Conservation (phyloP, 2,329 filamentous ascomycete genomes). For the Gliomastix tumulicola region DNA sequence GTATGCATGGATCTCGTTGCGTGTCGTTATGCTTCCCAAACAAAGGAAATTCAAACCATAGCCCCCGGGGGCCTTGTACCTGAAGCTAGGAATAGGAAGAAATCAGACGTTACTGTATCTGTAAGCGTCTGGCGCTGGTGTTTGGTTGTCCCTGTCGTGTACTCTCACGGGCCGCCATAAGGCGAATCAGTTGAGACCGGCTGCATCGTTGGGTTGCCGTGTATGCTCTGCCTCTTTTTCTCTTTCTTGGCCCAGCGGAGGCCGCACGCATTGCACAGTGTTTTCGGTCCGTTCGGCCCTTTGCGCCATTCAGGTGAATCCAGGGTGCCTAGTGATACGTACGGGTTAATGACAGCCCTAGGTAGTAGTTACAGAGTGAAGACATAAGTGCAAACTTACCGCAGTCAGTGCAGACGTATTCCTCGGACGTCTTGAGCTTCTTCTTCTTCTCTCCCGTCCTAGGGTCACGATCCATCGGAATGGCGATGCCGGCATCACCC, state of each 20-base stretch:
- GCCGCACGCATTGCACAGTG: slow-evolving; percentile 91
- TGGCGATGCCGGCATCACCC: slow-evolving; percentile 81
- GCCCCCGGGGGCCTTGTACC: too few relatives aligned
- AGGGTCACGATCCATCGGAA: slow-evolving; percentile 70
- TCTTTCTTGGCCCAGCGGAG: slow-evolving; percentile 72
- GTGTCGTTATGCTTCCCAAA: too few relatives aligned
- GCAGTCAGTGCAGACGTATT: slow-evolving; percentile 95
- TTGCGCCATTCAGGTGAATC: slow-evolving; percentile 97
- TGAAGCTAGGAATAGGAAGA: too few relatives aligned
- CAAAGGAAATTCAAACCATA: too few relatives aligned
- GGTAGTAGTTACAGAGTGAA: not conserved
- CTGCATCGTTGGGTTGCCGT: slow-evolving; percentile 10
- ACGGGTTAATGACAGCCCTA: not conserved
- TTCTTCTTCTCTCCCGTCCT: slow-evolving; percentile 74
- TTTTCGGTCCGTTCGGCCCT: slow-evolving; percentile 87
- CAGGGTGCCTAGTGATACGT: slow-evolving; percentile 53
- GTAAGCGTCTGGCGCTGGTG: too few relatives aligned
- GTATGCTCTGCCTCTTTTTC: slow-evolving; percentile 59
- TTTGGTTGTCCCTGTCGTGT: too few relatives aligned
- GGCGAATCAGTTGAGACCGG: too few relatives aligned
- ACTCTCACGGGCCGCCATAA: too few relatives aligned
- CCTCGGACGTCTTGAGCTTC: slow-evolving; percentile 75
- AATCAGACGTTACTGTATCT: too few relatives aligned
- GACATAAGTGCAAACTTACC: slow-evolving; percentile 40
- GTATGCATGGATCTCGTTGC: too few relatives aligned